Evolutionary conservation across 441 rosid genomes (phyloP), one percentile per base, ranked within the genome.

Genomic region (Lepidium campestre): DNA sequence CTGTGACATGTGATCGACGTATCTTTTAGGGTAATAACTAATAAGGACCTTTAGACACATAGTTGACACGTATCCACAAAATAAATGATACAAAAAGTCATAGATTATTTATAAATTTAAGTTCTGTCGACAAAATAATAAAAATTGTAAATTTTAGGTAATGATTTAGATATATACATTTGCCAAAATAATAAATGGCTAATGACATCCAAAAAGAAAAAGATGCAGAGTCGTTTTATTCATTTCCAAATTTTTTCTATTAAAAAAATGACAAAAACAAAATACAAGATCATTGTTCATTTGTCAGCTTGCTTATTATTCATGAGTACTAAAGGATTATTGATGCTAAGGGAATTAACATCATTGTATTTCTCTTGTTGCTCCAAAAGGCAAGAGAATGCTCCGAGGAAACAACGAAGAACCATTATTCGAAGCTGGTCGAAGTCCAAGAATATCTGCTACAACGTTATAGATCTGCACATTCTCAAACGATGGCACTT

Each of bases 401-500:
- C 76, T 79, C 10, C 4, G 22, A 2, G 87, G 61, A 73, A 90
- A 85, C 18, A 77, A 66, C 7, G 66, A 44, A 65, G 95, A 75
- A n/a, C 98, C 97, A 55, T 93, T 93, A 62, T 90, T 93, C 0
- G 89, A 66, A 59, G 97, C 82, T 37, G 94, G 92, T 37, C 71
- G 47, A 52, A 90, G 82, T 35, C 84, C 81, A 47, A 93, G 89
- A 77, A 93, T 90, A 13, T 95, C 86, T 20, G 96, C 82, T 48
- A 93, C 68, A 42, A 84, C 12, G 77, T 90, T 90, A 62, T 90
- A 90, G 75, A 93, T 85, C 74, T 93, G 86, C 66, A 93, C 82
- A 78, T 93, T 93, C 73, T 29, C 32, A 1, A 29, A 93, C 41
- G 97, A 90, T 0, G 92, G 91, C 45, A 93, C 92, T 83, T 88